A percentile compares a stretch with the other conserved stretches of the same genome.
Conservation (phyloP, 1,284 basidiomycete genomes). For the Rhodotorula sp. region DNA sequence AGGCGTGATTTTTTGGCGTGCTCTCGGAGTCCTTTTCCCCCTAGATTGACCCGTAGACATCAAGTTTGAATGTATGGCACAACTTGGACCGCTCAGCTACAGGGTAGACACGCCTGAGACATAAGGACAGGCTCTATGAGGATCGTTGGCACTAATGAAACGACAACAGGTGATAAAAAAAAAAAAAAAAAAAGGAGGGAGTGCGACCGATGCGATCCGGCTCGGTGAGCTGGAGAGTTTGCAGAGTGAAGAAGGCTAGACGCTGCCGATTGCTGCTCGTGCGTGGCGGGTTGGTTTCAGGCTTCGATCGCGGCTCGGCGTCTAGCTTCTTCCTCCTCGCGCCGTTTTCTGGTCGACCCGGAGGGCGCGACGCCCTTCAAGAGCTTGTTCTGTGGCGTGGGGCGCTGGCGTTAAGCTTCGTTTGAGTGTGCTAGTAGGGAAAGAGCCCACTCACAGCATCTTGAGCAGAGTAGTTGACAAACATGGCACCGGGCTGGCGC, state of each 20-base stretch:
- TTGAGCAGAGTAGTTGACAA: slow-evolving; percentile 32
- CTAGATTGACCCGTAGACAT: too few species aligned
- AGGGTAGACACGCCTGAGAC: too few species aligned
- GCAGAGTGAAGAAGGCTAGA: too few species aligned
- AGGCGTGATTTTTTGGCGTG: not conserved
- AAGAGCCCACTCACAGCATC: slow-evolving; percentile 22
- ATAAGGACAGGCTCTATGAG: too few species aligned
- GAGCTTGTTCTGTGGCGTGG: slow-evolving; percentile 39
- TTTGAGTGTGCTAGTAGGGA: not conserved
- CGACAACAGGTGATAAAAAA: too few species aligned
- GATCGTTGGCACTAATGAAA: too few species aligned
- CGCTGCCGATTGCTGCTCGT: not conserved
- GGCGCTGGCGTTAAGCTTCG: not conserved
- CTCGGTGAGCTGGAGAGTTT: too few species aligned
- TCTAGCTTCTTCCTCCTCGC: slow-evolving; percentile 39
- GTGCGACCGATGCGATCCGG: too few species aligned
- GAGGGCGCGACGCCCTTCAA: slow-evolving; percentile 46
- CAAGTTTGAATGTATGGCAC: too few species aligned
- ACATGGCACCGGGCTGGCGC: slow-evolving; percentile 20
- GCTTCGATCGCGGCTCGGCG: not conserved
- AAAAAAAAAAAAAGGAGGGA: too few species aligned
- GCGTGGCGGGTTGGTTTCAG: not conserved
- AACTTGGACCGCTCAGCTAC: too few species aligned
- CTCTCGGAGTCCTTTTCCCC: too few species aligned
- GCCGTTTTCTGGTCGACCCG: slow-evolving; percentile 45